A percentile compares a stretch with the other conserved stretches of the same genome.
These are phyloP conservation scores for Serpula lacrymans DNA, from an alignment of 768 basidiomycete genomes.

Conservation along the genomic window DNA sequence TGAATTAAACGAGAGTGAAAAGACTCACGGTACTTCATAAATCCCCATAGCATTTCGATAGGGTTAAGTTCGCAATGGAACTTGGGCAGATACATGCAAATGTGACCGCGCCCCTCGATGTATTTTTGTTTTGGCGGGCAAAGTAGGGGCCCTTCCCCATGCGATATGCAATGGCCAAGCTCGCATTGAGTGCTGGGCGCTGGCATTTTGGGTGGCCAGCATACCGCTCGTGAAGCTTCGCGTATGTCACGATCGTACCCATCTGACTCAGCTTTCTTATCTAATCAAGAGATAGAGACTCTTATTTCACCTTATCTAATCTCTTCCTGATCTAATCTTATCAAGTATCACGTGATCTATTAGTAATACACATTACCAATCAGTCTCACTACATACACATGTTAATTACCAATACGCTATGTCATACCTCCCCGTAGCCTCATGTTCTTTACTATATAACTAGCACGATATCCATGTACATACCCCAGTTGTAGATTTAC, in stretches of 20 bases:
- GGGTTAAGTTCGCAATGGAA: slow-evolving; percentile 14
- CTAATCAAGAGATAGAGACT: too few relatives aligned
- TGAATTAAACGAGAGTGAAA: too few relatives aligned
- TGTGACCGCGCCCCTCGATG: slow-evolving; percentile 19
- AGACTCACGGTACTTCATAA: slow-evolving; percentile 5
- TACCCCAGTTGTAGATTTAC: too few relatives aligned
- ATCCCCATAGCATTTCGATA: slow-evolving; percentile 11
- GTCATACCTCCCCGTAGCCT: too few relatives aligned
- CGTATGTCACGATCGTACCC: background rate
- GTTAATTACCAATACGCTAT: too few relatives aligned
- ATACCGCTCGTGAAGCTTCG: slow-evolving; percentile 2
- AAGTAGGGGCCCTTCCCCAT: slow-evolving; percentile 5
- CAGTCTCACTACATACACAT: too few relatives aligned
- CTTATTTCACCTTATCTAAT: too few relatives aligned
- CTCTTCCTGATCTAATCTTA: too few relatives aligned
- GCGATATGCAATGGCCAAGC: slow-evolving; percentile 1
- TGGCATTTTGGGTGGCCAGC: background rate
- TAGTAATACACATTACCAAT: too few relatives aligned
- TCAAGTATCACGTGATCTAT: too few relatives aligned
- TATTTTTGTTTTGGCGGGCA: slow-evolving; percentile 7
- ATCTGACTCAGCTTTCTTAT: background rate
- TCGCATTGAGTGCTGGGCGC: background rate
- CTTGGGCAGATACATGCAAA: slow-evolving; percentile 10
- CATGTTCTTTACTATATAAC: too few relatives aligned
- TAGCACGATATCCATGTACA: too few relatives aligned